Evolutionary conservation across 257 asterid genomes (phyloP), one percentile per base, ranked within the genome.

Genomic region (Eustoma russellianum): DNA sequence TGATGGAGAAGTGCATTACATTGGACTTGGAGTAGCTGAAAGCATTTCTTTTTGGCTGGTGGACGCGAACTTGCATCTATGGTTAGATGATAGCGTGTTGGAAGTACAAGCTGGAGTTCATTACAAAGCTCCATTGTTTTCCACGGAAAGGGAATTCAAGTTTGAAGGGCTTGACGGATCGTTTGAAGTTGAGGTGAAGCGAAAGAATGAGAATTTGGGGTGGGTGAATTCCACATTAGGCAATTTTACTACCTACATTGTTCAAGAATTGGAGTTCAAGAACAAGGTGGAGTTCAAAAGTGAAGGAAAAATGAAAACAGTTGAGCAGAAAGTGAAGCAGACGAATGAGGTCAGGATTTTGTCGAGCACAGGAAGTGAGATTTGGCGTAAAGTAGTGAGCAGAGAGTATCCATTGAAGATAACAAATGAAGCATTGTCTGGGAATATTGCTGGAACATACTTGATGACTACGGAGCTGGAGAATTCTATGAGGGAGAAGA

Each of bases 141-240:
- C 58, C 9, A 13, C 82, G 12, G 72, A 75, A 28, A 71, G 81
- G 0, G 66, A 61, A 19, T 65, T 62, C 0, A 60, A 41, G 46
- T 87, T 72, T 48, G 12, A 51, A 0, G 67, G 71, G 49, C 83
- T 84, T 7, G 81, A 84, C 49, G 95, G 92, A 14, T 46, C 77
- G 12, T 80, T 73, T 38, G 71, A 72, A 70, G 55, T 77, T n/a
- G 83, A 80, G 55, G 72, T 69, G 60, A 60, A 67, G 70, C 70
- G 85, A 67, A 65, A 73, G 66, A 65, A 71, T 9, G 64, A 70
- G 70, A 63, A 65, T 52, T 76, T 83, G 0, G 94, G 94, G 46
- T 87, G 98, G 98, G 92, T 91, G 77, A 68, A 66, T 50, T 78
- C 82, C 5, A 75, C 80, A 46, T 75, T 80, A 16, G 98, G 98